Evolutionary conservation across 805 yeast genomes (phyloP).

Genomic region (Kodamaea hsintzibuensis): DNA sequence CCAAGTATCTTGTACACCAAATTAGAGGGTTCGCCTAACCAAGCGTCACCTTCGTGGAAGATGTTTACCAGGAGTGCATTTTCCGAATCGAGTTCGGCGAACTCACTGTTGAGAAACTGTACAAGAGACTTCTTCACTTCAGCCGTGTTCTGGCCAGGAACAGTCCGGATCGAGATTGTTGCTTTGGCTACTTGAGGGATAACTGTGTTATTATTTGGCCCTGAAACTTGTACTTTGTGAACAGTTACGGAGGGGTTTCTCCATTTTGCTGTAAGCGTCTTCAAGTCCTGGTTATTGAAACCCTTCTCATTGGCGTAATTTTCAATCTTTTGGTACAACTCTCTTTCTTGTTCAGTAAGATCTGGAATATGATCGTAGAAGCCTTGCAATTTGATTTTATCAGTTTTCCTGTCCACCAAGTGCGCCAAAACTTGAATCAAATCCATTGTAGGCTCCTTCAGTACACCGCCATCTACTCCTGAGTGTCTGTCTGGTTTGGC

Average conservation of each 20-base stretch:
- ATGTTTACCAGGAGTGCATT: slow-evolving; percentile 64
- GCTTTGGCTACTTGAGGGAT: slow-evolving; percentile 83
- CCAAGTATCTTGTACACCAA: slow-evolving; percentile 68
- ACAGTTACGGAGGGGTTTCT: slow-evolving; percentile 84
- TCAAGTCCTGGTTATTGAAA: slow-evolving; percentile 37
- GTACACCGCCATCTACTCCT: slow-evolving; percentile 94
- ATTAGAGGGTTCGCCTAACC: slow-evolving; percentile 88
- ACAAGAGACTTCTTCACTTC: slow-evolving; percentile 54
- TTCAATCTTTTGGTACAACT: slow-evolving; percentile 61
- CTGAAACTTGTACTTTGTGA: slow-evolving; percentile 82
- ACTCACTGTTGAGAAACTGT: slow-evolving; percentile 46
- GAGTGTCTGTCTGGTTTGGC: slow-evolving; percentile 90
- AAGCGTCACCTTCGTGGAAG: slow-evolving; percentile 88
- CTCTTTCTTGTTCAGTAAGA: slow-evolving; percentile 56
- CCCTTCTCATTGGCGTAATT: slow-evolving; percentile 28
- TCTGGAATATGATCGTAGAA: slow-evolving; percentile 70
- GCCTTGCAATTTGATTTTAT: slow-evolving; percentile 59
- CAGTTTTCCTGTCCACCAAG: slow-evolving; percentile 48
- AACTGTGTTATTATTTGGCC: slow-evolving; percentile 87
- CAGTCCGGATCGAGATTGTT: slow-evolving; percentile 78
- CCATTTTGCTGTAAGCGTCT: slow-evolving; percentile 78
- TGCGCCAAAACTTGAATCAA: slow-evolving; percentile 69
- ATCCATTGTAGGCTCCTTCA: slow-evolving; percentile 87
- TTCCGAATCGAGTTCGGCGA: slow-evolving; percentile 51
- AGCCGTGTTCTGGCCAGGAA: slow-evolving; percentile 79